These are phyloP conservation scores for Neofusicoccum parvum DNA, from an alignment of 2,329 filamentous ascomycete genomes.

Conservation along the genomic window DNA sequence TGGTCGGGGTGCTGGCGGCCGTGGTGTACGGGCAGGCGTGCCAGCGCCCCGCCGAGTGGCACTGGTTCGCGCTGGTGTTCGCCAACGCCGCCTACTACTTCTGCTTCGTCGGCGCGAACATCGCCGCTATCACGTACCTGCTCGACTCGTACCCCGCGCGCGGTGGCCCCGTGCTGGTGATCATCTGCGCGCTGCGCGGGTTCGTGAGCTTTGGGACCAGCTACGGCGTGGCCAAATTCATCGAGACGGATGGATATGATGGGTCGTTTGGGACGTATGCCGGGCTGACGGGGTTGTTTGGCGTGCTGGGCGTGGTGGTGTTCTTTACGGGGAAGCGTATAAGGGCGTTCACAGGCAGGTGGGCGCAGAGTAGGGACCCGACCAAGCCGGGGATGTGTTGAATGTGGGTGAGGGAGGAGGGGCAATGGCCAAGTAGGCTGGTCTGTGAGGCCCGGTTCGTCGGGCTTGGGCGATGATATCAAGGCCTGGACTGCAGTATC, in stretches of 20 bases:
- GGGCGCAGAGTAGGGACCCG: slow-evolving; percentile 27
- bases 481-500: too few species aligned
- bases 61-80: slow-evolving; percentile 40
- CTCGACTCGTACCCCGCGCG: slow-evolving; percentile 49
- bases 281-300: slow-evolving; percentile 34
- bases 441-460: too few species aligned
- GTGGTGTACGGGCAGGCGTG: slow-evolving; percentile 44
- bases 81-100: slow-evolving; percentile 38
- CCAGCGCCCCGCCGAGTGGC: slow-evolving; percentile 36
- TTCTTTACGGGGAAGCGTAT: slow-evolving; percentile 37
- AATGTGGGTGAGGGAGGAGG: background rate
- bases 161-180: slow-evolving; percentile 46
- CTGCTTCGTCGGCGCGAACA: slow-evolving; percentile 46
- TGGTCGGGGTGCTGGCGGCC: slow-evolving; percentile 41
- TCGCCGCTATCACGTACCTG: slow-evolving; percentile 48
- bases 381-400: slow-evolving; percentile 8
- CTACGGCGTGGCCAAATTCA: slow-evolving; percentile 41
- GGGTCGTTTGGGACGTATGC: slow-evolving; percentile 36
- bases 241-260: slow-evolving; percentile 35
- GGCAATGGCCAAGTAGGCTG: too few species aligned
- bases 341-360: slow-evolving; percentile 33
- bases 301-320: slow-evolving; percentile 32
- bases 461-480: too few species aligned
- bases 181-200: slow-evolving; percentile 51
- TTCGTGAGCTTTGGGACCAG: slow-evolving; percentile 49